A percentile compares a stretch with the other conserved stretches of the same genome.
Evolutionary conservation across 768 basidiomycete species (phyloP).

Genomic region (Leccinum fibrillosum): DNA sequence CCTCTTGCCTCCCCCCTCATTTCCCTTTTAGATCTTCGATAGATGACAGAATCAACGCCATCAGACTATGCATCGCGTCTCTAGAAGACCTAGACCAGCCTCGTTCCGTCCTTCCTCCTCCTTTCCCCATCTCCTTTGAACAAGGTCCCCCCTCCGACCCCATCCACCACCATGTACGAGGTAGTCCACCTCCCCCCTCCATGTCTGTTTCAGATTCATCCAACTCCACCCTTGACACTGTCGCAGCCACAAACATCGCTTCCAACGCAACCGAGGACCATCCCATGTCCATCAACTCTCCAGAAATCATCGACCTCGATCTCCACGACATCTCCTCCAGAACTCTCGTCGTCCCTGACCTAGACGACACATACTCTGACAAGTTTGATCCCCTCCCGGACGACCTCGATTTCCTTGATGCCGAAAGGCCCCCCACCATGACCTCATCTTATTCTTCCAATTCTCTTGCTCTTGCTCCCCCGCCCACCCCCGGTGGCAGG

Average conservation of each 20-base stretch:
- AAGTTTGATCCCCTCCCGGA: slow-evolving; percentile 35
- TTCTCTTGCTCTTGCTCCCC: not conserved
- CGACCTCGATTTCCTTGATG: slow-evolving; percentile 14
- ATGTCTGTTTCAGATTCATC: slow-evolving; percentile 17
- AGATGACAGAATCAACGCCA: slow-evolving; percentile 36
- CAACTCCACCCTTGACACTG: slow-evolving; percentile 8
- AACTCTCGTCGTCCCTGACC: slow-evolving; percentile 28
- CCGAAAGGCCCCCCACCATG: slow-evolving; percentile 7
- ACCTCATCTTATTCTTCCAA: slow-evolving; percentile 8
- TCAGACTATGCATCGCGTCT: slow-evolving; percentile 34
- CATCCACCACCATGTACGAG: not conserved
- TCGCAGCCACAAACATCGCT: not conserved
- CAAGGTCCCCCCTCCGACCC: not conserved
- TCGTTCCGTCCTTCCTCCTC: not conserved
- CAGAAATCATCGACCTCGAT: slow-evolving; percentile 20
- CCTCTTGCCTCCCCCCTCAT: not conserved
- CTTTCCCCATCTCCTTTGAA: slow-evolving; percentile 2
- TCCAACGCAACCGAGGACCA: slow-evolving; percentile 2
- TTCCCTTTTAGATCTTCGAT: slow-evolving; percentile 30
- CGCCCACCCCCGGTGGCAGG: slow-evolving; percentile 4
- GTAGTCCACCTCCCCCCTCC: slow-evolving; percentile 14
- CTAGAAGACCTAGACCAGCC: slow-evolving; percentile 1
- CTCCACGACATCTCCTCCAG: slow-evolving; percentile 16
- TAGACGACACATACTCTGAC: slow-evolving; percentile 50
- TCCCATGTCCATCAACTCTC: slow-evolving; percentile 4